Evolutionary conservation across 164 flowering plant species (phyloP).

Genomic region (Sedum album): DNA sequence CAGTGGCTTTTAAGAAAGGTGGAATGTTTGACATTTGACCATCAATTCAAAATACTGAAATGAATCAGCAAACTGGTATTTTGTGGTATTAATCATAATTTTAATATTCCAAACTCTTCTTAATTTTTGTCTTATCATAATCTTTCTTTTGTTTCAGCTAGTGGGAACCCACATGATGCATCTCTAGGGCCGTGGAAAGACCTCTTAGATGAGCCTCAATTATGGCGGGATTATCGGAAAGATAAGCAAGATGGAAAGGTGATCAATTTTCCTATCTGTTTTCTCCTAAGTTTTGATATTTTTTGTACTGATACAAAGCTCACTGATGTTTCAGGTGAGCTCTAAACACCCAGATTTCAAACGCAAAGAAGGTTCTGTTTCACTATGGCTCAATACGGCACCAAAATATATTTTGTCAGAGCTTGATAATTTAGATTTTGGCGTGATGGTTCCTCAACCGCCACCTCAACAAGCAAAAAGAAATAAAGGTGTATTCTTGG

Average conservation of each 20-base stretch:
- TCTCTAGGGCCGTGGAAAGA: conserved; percentile 28
- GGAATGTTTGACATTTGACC: too few relatives aligned
- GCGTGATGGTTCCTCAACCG: conserved; percentile 7
- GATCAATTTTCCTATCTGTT: conserved; percentile 8
- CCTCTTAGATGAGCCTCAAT: conserved; percentile 33
- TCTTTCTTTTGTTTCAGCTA: conserved; percentile 15
- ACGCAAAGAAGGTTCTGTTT: conserved; percentile 25
- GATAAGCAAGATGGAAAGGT: conserved; percentile 39
- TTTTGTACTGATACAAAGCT: not conserved
- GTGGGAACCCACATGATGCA: conserved; percentile 11
- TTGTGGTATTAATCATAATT: not conserved
- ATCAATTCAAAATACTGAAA: not conserved
- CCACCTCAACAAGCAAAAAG: conserved; percentile 11
- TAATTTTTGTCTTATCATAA: too few relatives aligned
- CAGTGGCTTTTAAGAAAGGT: conserved; percentile 2
- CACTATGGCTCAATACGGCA: conserved; percentile 44
- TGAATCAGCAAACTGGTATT: conserved; percentile 10
- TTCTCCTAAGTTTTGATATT: not conserved
- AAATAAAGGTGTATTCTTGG: conserved; percentile 13
- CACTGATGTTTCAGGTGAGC: conserved; percentile 20
- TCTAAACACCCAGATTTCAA: conserved; percentile 53
- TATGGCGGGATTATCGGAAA: conserved; percentile 45
- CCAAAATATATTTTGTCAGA: conserved; percentile 34
- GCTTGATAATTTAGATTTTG: conserved; percentile 32
- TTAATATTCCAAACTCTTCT: too few relatives aligned